These are phyloP conservation scores for Cyberlindnera mrakii DNA, from an alignment of 805 yeast species.

Conservation along the genomic window DNA sequence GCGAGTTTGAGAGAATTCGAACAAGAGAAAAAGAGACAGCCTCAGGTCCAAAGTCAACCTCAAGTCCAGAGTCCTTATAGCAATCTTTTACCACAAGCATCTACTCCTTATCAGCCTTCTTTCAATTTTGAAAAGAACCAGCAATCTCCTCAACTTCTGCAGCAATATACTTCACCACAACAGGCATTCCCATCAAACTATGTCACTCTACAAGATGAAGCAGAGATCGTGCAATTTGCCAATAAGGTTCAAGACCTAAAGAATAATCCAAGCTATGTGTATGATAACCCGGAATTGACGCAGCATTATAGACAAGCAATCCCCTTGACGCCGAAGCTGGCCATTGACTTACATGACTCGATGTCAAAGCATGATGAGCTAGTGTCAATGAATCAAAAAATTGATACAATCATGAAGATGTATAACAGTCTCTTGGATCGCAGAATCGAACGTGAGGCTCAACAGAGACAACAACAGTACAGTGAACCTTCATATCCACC, in stretches of 20 bases:
- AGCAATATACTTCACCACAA: conserved; percentile 13
- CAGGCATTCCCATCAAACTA: conserved; percentile 10
- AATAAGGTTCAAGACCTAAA: conserved; percentile 47
- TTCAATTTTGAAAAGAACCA: conserved; percentile 16
- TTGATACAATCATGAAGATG: conserved; percentile 67
- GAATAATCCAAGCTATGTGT: conserved; percentile 9
- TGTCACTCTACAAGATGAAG: conserved; percentile 55
- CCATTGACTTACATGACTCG: conserved; percentile 50
- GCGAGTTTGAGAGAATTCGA: conserved; percentile 80
- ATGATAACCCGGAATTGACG: conserved; percentile 35
- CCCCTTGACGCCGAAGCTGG: conserved; percentile 63
- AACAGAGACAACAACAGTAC: conserved; percentile 20
- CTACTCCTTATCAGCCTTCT: conserved; percentile 3
- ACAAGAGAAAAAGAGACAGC: conserved; percentile 20
- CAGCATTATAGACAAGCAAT: conserved; percentile 55
- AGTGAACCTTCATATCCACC: conserved; percentile 7
- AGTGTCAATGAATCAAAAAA: conserved; percentile 70
- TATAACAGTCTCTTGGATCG: conserved; percentile 71
- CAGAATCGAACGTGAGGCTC: conserved; percentile 34
- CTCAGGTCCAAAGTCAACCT: conserved; percentile 11
- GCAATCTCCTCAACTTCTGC: conserved; percentile 5
- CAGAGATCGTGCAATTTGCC: conserved; percentile 60
- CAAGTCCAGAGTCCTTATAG: conserved; percentile 14
- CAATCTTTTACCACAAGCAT: conserved; percentile 14
- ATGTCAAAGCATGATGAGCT: conserved; percentile 57